Conservation (phyloP, 1,284 basidiomycete genomes). For the Sporisorium exsertum region DNA sequence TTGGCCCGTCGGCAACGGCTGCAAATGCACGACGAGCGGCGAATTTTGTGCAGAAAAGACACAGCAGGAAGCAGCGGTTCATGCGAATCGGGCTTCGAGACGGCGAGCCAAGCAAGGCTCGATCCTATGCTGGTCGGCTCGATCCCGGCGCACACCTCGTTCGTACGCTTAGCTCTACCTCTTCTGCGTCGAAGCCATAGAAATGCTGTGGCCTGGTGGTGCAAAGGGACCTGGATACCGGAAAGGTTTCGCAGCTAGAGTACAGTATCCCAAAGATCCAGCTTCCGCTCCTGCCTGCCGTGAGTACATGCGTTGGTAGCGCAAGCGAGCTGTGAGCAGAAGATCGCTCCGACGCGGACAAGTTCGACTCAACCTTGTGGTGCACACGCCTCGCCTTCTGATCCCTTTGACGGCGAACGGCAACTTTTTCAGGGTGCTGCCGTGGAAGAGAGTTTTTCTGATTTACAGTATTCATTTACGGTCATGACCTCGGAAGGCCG, state of each 20-base stretch:
- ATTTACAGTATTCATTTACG: not conserved
- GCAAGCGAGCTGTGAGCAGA: conserved; percentile 4
- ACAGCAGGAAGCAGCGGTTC: not conserved
- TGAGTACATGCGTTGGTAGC: not conserved
- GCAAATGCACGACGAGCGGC: conserved; percentile 1
- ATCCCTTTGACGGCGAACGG: no score
- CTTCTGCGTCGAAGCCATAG: not conserved
- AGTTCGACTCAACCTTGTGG: not conserved
- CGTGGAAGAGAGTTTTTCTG: not conserved
- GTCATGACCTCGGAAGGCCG: conserved; percentile 27
- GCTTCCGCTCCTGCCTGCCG: not conserved
- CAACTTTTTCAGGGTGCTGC: not conserved
- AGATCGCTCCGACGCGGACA: not conserved
- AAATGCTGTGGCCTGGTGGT: not conserved
- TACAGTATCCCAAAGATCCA: no score
- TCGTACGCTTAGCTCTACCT: not conserved
- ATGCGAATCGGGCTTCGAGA: not conserved
- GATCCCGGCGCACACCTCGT: conserved; percentile 13
- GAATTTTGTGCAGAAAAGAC: conserved; percentile 6
- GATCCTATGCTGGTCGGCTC: conserved; percentile 15
- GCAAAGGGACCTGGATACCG: no score
- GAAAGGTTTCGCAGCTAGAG: no score
- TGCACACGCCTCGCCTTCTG: not conserved
- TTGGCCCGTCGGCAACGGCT: conserved; percentile 2
- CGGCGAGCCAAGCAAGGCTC: conserved; percentile 8